These are phyloP conservation scores for Scytalidium lignicola DNA, from an alignment of 2,329 filamentous ascomycete species.

Conservation along the genomic window DNA sequence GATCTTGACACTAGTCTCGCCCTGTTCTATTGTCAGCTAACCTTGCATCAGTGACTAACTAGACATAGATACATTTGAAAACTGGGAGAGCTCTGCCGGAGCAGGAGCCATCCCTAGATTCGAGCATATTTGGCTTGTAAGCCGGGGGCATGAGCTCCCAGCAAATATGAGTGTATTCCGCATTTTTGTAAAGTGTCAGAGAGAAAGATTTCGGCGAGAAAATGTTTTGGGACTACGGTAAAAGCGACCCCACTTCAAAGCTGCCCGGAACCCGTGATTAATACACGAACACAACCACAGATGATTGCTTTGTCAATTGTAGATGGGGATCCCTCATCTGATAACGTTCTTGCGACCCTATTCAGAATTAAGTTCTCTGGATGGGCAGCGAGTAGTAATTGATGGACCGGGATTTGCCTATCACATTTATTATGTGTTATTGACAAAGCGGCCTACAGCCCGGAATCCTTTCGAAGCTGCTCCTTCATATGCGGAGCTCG, in stretches of 20 bases:
- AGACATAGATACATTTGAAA: constrained; percentile 57
- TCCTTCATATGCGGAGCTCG: constrained; percentile 61
- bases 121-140: constrained; percentile 62
- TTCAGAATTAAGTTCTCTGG: constrained; percentile 37
- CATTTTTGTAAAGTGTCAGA: constrained; percentile 37
- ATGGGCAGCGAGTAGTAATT: constrained; percentile 46
- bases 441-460: constrained; percentile 31
- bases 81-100: constrained; percentile 61
- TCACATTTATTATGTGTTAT: constrained; percentile 58
- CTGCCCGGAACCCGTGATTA: neutral
- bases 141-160: constrained; percentile 60
- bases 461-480: constrained; percentile 45
- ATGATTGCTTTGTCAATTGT: constrained; percentile 3
- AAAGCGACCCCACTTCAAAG: neutral
- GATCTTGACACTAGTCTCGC: constrained; percentile 66
- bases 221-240: neutral
- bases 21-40: constrained; percentile 38
- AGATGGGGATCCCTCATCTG: constrained; percentile 59
- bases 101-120: constrained; percentile 62
- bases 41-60: constrained; percentile 14
- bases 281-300: neutral
- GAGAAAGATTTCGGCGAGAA: neutral
- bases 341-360: constrained; percentile 48
- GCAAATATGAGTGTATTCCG: constrained; percentile 64
- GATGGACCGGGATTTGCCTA: constrained; percentile 80